phyloP scores from a whole-genome alignment of 495 filamentous ascomycete genomes.

The Aspergillus carlsbadensis region DNA sequence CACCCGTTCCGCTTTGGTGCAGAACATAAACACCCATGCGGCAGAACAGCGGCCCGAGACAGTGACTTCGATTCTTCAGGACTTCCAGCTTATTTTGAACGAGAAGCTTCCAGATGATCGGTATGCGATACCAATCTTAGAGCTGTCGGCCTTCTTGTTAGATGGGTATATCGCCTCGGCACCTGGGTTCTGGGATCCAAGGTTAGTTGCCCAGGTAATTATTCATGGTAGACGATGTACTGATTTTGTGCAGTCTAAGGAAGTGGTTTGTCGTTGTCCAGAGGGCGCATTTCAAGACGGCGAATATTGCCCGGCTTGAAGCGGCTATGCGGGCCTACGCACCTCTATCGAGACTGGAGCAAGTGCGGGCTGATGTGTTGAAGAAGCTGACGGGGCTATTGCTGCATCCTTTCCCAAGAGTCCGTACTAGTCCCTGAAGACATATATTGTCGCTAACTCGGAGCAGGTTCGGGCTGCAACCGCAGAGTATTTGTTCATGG shows the following conservation, averaged over 20 bases:
- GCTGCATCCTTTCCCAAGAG: constrained; percentile 62
- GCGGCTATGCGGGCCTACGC: constrained; percentile 77
- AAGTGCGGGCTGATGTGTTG: constrained; percentile 43
- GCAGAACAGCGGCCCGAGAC: constrained; percentile 28
- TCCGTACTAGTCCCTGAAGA: constrained; percentile 27
- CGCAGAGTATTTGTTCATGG: constrained; percentile 40
- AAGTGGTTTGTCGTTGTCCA: constrained; percentile 67
- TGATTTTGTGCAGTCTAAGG: constrained; percentile 42
- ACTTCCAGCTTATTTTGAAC: constrained; percentile 43
- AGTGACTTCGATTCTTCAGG: constrained; percentile 37
- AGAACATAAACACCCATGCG: constrained; percentile 40
- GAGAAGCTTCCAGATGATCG: constrained; percentile 60
- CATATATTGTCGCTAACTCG: not conserved
- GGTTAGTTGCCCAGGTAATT: constrained; percentile 10
- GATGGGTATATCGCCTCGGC: constrained; percentile 38
- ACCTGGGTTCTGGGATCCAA: constrained; percentile 20
- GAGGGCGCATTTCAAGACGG: constrained; percentile 77
- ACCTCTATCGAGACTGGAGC: constrained; percentile 49
- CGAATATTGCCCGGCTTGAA: constrained; percentile 73
- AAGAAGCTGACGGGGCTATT: constrained; percentile 59
- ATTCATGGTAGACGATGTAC: not conserved
- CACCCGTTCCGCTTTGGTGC: constrained; percentile 66
- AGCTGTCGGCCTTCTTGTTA: constrained; percentile 72
- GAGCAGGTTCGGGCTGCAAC: constrained; percentile 35
- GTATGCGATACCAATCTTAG: constrained; percentile 69